Conservation (phyloP, 2,329 filamentous ascomycete species). For the Botrytis fragariae region DNA sequence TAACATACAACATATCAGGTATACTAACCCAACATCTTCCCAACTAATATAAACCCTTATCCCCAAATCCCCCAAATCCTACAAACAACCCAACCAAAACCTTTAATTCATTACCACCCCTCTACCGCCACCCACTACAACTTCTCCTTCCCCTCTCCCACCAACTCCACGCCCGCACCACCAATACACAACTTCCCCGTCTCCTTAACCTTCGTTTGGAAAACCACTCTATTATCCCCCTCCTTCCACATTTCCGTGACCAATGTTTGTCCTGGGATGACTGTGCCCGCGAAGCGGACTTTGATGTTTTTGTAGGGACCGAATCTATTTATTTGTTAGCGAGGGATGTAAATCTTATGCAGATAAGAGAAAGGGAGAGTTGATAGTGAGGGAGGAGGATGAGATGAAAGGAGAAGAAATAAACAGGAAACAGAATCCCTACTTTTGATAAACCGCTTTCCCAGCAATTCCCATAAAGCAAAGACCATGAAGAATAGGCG, state of each 20-base stretch:
- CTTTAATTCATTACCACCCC: background rate
- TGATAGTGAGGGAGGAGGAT: background rate
- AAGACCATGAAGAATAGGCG: slow-evolving; percentile 92
- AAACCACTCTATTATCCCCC: slow-evolving; percentile 70
- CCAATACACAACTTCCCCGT: slow-evolving; percentile 86
- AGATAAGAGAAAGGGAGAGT: no score
- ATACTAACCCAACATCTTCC: no score
- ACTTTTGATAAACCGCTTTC: slow-evolving; percentile 85
- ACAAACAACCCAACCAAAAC: background rate
- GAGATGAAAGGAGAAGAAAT: background rate
- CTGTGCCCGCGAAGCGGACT: slow-evolving; percentile 83
- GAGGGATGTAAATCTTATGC: no score
- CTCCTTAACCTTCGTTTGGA: slow-evolving; percentile 88
- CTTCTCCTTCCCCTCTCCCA: slow-evolving; percentile 6
- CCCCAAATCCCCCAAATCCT: background rate
- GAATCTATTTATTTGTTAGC: slow-evolving; percentile 35
- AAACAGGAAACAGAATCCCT: background rate
- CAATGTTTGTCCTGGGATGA: slow-evolving; percentile 84
- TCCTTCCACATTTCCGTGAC: slow-evolving; percentile 95
- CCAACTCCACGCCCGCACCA: slow-evolving; percentile 74
- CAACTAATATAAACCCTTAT: no score
- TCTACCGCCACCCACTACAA: background rate
- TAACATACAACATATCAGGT: no score
- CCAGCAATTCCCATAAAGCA: slow-evolving; percentile 90
- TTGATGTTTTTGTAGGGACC: slow-evolving; percentile 88